Evolutionary conservation across 2,329 filamentous ascomycete genomes (phyloP), one percentile per base, ranked within the genome.

Genomic region (Drechslera avenae): DNA sequence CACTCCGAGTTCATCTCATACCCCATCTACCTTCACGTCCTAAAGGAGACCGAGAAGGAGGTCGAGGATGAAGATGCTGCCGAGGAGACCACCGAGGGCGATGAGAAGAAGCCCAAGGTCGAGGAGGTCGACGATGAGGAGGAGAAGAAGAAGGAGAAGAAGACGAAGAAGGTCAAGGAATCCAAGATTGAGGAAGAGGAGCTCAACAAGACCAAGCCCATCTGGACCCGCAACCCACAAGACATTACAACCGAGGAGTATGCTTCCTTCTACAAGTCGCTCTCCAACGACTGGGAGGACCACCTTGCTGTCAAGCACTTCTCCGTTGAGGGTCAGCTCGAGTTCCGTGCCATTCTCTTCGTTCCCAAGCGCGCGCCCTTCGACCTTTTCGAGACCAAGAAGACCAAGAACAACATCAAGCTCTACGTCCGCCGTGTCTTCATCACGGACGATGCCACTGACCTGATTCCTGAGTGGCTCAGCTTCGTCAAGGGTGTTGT

Each of bases 361-460:
- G 93, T 99, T 48, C 94, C 94, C 77, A 97, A 99, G 90, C 93
- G 94, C 73, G 94, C 94, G 79, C 94, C 94, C 71, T 99, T 99
- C 79, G 94, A 99, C 75, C 90, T 99, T 59, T 99, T 99, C 78
- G 94, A 99, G 89, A 97, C 93, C 77, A 99, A 99, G 91, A 96
- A 97, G 89, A 97, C 93, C 76, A 99, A 99, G 91, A 99, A 97
- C 90, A 99, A 99, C 89, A 97, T 99, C 87, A 99, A 99, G 89
- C 88, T 99, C 71, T 99, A 99, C 82, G 94, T 99, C 74, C 93
- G 94, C 78, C 94, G 94, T 78, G 94, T 99, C 79, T 99, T 99
- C 89, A 99, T 99, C 85, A 99, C 94, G 56, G 94, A 99, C 68
- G 94, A 99, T 78, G 94, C 94, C 70, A 97, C 94, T 69, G 94